Base-by-base conservation (phyloP, 352 stramenopile species). In the Pythium rishiriense region DNA sequence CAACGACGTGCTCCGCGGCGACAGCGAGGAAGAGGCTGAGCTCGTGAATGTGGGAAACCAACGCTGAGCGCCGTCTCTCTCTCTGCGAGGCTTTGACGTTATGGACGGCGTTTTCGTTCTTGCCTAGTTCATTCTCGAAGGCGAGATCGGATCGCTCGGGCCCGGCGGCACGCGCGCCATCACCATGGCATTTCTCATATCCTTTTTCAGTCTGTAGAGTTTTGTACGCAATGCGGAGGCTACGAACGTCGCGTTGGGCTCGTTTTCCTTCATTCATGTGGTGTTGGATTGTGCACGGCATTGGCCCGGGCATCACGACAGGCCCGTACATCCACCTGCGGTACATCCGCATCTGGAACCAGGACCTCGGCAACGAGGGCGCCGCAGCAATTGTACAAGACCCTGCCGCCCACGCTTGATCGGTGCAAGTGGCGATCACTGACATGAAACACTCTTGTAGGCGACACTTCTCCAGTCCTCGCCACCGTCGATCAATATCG, bases 281-380 rank as follows among this genome's bases (percentile, higher is more conserved):
- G 41, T 33, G 4, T 35, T 5, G 45, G 45, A n/a, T n/a, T 43
- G 14, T 54, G 22, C 55, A 93, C 84, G 83, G 81, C 37, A 58
- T 75, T 58, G 83, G 81, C 17, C 85, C 82, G 65, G 76, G 76
- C n/a, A 83, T 87, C 64, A 81, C 66, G 17, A 83, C 70, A 15
- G 83, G 82, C 1, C 74, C 81, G 29, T 94, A 93, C 62, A 72
- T 64, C 28, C 80, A 87, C 22, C 60, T 94, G 15, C 75, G 78
- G 11, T 92, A 85, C 68, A 87, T 93, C 58, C 85, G 83, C 29
- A 83, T 94, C 25, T 94, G 85, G 85, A 88, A 90, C 55, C 83
- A 94, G 47, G 77, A 89, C 50, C 72, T 94, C 50, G 83, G 80
- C 4, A 74, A 94, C 57, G 85, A 94, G 72, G 85, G 85, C 53